A percentile compares a stretch with the other conserved stretches of the same genome.
These are phyloP conservation scores for Fusarium coffeatum DNA, from an alignment of 2,329 filamentous ascomycete species.

Conservation along the genomic window DNA sequence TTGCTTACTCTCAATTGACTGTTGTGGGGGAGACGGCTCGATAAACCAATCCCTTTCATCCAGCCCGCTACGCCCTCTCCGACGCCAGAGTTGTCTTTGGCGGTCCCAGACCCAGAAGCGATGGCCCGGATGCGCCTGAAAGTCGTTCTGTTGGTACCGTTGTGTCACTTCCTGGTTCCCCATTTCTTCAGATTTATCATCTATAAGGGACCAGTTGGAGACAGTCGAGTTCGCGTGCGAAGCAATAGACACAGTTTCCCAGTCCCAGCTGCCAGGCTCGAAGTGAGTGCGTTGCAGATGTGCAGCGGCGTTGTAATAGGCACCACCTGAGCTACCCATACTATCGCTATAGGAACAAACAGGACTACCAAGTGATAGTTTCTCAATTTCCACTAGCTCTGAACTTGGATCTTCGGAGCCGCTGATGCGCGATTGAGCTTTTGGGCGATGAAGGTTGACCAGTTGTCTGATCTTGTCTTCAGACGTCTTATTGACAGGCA, in stretches of 20 bases:
- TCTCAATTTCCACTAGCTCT: not conserved
- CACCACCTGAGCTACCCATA: not conserved
- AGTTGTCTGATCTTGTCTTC: not conserved
- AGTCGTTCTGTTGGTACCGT: not conserved
- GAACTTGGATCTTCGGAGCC: not conserved
- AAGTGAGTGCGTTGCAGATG: not conserved
- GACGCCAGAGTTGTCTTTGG: constrained; percentile 20
- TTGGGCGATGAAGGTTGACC: not conserved
- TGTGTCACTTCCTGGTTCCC: not conserved
- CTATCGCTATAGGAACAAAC: not conserved
- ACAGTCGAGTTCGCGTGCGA: not conserved
- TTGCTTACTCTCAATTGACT: constrained; percentile 4
- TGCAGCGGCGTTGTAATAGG: not conserved
- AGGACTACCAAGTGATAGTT: not conserved
- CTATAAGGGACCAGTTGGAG: constrained; percentile 3
- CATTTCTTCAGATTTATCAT: not conserved
- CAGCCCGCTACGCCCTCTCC: constrained; percentile 2
- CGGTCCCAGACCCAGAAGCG: constrained; percentile 25
- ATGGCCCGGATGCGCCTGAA: constrained; percentile 21
- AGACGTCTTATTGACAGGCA: constrained; percentile 9
- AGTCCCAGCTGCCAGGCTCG: not conserved
- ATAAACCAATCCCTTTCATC: constrained; percentile 28
- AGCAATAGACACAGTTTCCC: not conserved
- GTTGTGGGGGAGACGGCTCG: constrained; percentile 5
- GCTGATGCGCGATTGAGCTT: not conserved